Evolutionary conservation across 441 rosid species (phyloP), one percentile per base, ranked within the genome.

Genomic region (Gossypium lobatum): DNA sequence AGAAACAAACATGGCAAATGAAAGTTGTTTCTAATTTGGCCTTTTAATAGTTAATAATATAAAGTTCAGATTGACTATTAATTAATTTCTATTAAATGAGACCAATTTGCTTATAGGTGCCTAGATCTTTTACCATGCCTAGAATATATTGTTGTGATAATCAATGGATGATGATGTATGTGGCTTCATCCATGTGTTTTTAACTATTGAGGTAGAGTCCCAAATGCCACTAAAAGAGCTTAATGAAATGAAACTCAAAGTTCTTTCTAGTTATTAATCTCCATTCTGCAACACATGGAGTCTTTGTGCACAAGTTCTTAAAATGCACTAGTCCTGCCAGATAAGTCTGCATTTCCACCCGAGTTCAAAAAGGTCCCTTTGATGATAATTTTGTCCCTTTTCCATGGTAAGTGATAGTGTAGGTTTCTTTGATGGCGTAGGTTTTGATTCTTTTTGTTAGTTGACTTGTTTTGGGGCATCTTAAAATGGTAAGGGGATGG

Each of bases 81-180:
- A 42, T 39, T 42, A 34, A 63, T 5, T 34, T 63, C 23, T 8
- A 3, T 37, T 42, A 48, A 42, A 42, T 42, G 17, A 65, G 70
- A 65, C 45, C 11, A 65, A 42, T 45, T 28, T 4, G 31, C 53
- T 45, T 45, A 65, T 65, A 95, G 79, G 97, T 95, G 3, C 89
- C 82, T 21, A 86, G 97, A 23, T 65, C 70, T 65, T 45, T 65
- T 45, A 13, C 34, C 23, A 11, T 45, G 11, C 46, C 13, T 25
- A 20, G 70, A 65, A 45, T 45, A 45, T 20, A 18, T 20, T 18
- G n/a, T n/a, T 42, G 31, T 42, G 11, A 42, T 64, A 13, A 16
- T 45, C 18, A 17, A 45, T 42, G 70, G 70, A 20, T 39, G n/a
- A 14, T 65, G 70, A 42, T 65, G 31, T 11, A 18, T 37, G 1